Base-by-base conservation (phyloP, 169 alveolate genomes). In the Plasmodium reichenowi region DNA sequence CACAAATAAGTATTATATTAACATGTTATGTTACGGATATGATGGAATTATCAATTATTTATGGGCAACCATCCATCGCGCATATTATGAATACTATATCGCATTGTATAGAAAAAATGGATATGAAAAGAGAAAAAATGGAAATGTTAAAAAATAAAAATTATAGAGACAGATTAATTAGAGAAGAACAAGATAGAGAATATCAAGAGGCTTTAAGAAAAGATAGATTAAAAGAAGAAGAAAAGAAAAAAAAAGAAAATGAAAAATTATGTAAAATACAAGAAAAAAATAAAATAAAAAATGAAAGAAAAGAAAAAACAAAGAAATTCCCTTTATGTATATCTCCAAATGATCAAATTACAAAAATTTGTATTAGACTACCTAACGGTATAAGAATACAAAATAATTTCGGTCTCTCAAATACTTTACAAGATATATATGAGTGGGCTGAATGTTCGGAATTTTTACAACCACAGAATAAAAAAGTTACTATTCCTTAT, bases 391-490 rank as follows among this genome's bases (percentile, higher is more conserved):
- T 64, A 15, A 76, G 64, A 43, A 66, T 76, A 1, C 89, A 76
- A 62, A 56, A 48, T 43, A 47, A 45, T 9, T 76, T 76, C 58
- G 66, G 89, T 58, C 7, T 48, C 17, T 47, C 63, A 20, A 74
- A 76, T 47, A 76, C 89, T 3, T 2, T 76, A 50, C 59, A 66
- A 58, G 71, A 76, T 63, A 58, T 76, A 7, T 76, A 76, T 4
- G 89, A 76, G 9, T 76, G 89, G 89, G 89, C 89, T 8, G 89
- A 76, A 58, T 76, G 89, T 13, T 63, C 59, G 9, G 78, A 76
- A 5, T 63, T 64, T 22, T 64, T 76, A 22, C 52, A 29, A 24
- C 6, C 15, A 26, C 6, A 32, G 5, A 56, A 56, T 10, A 24
- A 64, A 17, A 70, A 76, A 7, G 22, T 76, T 9, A 64, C 3